Conservation (phyloP, 495 filamentous ascomycete genomes). For the Daldinia caldariorum region DNA sequence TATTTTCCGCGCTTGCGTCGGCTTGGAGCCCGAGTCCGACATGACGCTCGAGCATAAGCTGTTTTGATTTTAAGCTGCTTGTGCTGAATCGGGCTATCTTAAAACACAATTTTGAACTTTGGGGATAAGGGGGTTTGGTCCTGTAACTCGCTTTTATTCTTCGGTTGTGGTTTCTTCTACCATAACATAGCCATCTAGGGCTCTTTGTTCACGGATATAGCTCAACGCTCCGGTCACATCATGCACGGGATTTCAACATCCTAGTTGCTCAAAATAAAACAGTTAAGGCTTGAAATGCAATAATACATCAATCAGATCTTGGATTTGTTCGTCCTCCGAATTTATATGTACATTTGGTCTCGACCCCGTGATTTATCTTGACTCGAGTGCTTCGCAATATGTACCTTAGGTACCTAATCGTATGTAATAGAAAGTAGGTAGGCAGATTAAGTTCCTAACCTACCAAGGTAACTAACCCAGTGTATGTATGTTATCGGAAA, state of each 20-base stretch:
- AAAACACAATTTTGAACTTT: background rate
- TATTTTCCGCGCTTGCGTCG: constrained; percentile 98
- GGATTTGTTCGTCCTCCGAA: background rate
- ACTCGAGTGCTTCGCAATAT: background rate
- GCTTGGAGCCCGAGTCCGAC: constrained; percentile 96
- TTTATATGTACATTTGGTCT: background rate
- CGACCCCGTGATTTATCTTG: background rate
- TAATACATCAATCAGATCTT: background rate
- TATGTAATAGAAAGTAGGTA: background rate
- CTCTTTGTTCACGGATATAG: background rate
- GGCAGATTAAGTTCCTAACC: no score
- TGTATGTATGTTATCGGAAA: constrained; percentile 2
- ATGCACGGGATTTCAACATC: constrained; percentile 38
- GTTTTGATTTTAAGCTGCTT: constrained; percentile 59
- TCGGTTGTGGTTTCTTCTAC: constrained; percentile 19
- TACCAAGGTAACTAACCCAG: no score
- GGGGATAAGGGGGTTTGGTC: background rate
- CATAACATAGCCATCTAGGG: background rate
- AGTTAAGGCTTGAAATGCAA: constrained; percentile 5
- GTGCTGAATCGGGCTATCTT: no score
- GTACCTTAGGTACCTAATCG: no score
- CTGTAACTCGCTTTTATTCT: background rate
- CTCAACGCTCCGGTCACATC: constrained; percentile 27
- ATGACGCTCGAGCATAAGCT: constrained; percentile 99
- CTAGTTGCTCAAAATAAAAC: no score